Evolutionary conservation across 2,329 filamentous ascomycete genomes (phyloP), one percentile per base, ranked within the genome.

Genomic region (Emergomyces pasteurianus): DNA sequence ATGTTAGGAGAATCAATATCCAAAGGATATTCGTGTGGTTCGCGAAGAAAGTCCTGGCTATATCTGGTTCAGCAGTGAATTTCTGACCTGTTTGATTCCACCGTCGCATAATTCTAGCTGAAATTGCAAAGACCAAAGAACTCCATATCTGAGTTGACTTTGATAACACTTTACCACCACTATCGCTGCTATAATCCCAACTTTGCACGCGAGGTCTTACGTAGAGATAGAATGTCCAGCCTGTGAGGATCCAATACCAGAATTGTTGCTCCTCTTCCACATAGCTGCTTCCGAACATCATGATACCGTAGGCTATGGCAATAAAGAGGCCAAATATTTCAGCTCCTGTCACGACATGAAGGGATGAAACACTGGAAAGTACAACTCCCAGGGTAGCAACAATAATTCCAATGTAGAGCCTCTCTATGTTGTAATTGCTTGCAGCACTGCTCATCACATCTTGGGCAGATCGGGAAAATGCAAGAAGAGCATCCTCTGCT

Each of bases 41-140:
- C 18, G 81, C 77, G 59, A 95, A 78, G 69, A 90, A 87, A 5
- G 74, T 78, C 62, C 87, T 89, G 64, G 89, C 88, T 53, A 97
- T 89, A 69, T 97, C 94, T 31, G 90, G 85, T 46, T 87, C 88
- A n/a, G 92, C 92, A 1, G 94, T 88, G 67, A 90, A 92, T 73
- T 99, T 99, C 71, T 97, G 92, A 4, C 94, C 94, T 0, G 94
- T 97, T 73, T 97, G 94, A 70, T 97, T 97, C 92, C 92, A 99
- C 60, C 87, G 83, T 50, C 90, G 80, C 43, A 85, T 77, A 2
- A 95, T 67, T 42, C 92, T 83, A 59, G 89, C 81, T 8, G 83
- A 75, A 1, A 80, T 68, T 8, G 92, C 78, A 0, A 88, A 77
- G 38, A 80, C 67, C 16, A 82, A 34, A 55, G 47, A n/a, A 28